A percentile compares a stretch with the other conserved stretches of the same genome.
phyloP scores from a whole-genome alignment of 352 stramenopile genomes.

The Globisporangium acanthophoron region DNA sequence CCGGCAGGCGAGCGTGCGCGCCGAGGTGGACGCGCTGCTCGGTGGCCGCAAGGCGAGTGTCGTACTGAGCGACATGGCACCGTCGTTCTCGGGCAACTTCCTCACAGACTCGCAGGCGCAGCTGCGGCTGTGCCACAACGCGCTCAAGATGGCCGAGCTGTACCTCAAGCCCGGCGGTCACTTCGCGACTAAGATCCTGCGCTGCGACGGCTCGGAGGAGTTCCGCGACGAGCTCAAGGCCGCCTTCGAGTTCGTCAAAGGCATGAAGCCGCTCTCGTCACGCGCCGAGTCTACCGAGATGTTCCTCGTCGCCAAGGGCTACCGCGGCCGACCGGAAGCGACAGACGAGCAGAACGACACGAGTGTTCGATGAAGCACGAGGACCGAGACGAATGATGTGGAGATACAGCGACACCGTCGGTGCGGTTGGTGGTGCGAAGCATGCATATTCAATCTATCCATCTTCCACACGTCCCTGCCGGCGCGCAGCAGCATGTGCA shows the following conservation, averaged over 20 bases:
- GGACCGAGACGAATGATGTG: neutral
- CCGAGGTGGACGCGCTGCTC: slow-evolving; percentile 49
- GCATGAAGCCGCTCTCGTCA: slow-evolving; percentile 76
- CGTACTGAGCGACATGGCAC: slow-evolving; percentile 88
- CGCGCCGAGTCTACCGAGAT: slow-evolving; percentile 81
- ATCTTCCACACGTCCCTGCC: slow-evolving; percentile 5
- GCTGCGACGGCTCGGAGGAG: slow-evolving; percentile 66
- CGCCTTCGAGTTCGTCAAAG: slow-evolving; percentile 65
- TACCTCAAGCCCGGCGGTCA: slow-evolving; percentile 69
- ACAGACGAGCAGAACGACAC: neutral
- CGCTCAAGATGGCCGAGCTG: slow-evolving; percentile 79
- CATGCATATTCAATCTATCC: slow-evolving; percentile 18
- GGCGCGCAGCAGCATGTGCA: neutral
- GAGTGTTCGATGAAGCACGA: neutral
- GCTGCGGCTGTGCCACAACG: slow-evolving; percentile 81
- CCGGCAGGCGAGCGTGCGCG: slow-evolving; percentile 43
- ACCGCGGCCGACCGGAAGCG: slow-evolving; percentile 19
- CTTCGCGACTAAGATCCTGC: slow-evolving; percentile 82
- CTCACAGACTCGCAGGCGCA: slow-evolving; percentile 74
- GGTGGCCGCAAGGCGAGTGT: slow-evolving; percentile 51
- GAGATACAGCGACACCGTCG: too few species aligned
- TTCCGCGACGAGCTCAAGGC: slow-evolving; percentile 73
- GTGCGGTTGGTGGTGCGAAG: slow-evolving; percentile 2
- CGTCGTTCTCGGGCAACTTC: slow-evolving; percentile 75
- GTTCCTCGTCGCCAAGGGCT: slow-evolving; percentile 79